Percentiles rank a stretch among this genome's conserved stretches.
Evolutionary conservation across 495 filamentous ascomycete species (phyloP).

Genomic region (Durotheca rogersii): DNA sequence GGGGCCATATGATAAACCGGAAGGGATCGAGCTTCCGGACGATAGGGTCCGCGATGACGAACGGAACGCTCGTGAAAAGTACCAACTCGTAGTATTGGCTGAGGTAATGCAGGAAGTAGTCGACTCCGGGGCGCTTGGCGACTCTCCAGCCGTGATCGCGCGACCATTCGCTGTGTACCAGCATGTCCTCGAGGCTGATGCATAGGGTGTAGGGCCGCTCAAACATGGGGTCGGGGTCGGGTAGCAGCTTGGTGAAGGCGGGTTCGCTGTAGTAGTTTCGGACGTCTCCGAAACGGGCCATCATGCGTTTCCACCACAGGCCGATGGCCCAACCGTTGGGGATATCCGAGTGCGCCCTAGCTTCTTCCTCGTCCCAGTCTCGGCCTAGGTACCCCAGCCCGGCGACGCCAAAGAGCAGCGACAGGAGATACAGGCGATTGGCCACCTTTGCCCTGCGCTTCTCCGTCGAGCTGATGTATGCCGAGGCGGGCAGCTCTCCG

Average conservation of each 20-base stretch:
- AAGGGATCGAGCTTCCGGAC: conserved; percentile 95
- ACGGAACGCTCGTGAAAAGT: conserved; percentile 85
- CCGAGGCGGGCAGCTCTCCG: conserved; percentile 72
- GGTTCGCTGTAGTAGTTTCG: conserved; percentile 94
- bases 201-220: conserved; percentile 91
- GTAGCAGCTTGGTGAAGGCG: conserved; percentile 89
- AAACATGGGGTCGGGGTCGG: conserved; percentile 78
- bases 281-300: conserved; percentile 68
- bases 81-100: conserved; percentile 98
- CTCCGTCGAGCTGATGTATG: conserved; percentile 88
- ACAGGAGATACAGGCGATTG: conserved; percentile 61
- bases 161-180: conserved; percentile 91
- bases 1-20: conserved; percentile 90
- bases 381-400: conserved; percentile 68
- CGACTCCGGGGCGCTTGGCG: conserved; percentile 91
- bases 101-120: conserved; percentile 96
- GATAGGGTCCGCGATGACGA: conserved; percentile 77
- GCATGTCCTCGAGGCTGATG: conserved; percentile 86
- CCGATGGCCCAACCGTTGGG: conserved; percentile 62
- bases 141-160: conserved; percentile 93
- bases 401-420: conserved; percentile 52
- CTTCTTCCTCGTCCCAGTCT: conserved; percentile 76
- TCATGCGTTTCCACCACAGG: conserved; percentile 75
- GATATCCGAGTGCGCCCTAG: conserved; percentile 65
- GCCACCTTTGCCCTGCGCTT: conserved; percentile 70